Conservation (phyloP, 352 stramenopile genomes). For the Globisporangium acanthophoron region DNA sequence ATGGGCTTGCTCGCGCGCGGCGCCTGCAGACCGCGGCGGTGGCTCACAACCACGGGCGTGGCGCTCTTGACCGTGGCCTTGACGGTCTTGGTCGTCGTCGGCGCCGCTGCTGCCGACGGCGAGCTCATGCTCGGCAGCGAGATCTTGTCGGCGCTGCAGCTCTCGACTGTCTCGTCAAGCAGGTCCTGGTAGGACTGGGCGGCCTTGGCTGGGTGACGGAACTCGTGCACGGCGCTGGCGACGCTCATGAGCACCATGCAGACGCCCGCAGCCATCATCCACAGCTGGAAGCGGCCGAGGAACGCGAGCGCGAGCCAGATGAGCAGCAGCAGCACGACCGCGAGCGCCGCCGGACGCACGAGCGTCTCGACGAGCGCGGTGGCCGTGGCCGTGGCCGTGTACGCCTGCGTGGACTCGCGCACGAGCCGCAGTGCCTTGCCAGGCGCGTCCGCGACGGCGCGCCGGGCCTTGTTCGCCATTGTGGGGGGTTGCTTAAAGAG, state of each 20-base stretch:
- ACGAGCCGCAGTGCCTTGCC: background rate
- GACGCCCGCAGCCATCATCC: conserved; percentile 58
- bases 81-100: conserved; percentile 9
- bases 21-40: conserved; percentile 8
- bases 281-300: conserved; percentile 52
- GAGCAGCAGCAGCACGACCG: conserved; percentile 31
- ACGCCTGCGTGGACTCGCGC: conserved; percentile 13
- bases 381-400: conserved; percentile 11
- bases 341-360: conserved; percentile 22
- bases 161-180: conserved; percentile 49
- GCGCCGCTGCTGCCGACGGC: background rate
- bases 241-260: conserved; percentile 61
- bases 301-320: conserved; percentile 40
- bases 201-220: conserved; percentile 30
- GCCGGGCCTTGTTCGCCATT: background rate
- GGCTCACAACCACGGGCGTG: conserved; percentile 14
- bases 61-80: conserved; percentile 11
- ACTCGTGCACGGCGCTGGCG: conserved; percentile 55
- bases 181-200: conserved; percentile 48
- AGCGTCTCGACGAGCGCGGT: conserved; percentile 9
- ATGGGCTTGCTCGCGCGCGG: conserved; percentile 10
- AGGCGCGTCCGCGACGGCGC: background rate
- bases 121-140: conserved; percentile 44
- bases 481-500: background rate
- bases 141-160: conserved; percentile 40